Percentiles rank a stretch among this genome's conserved stretches.
Conservation (phyloP, 1,139 yeast species). For the Zhuliangozyma blackwelliae region DNA sequence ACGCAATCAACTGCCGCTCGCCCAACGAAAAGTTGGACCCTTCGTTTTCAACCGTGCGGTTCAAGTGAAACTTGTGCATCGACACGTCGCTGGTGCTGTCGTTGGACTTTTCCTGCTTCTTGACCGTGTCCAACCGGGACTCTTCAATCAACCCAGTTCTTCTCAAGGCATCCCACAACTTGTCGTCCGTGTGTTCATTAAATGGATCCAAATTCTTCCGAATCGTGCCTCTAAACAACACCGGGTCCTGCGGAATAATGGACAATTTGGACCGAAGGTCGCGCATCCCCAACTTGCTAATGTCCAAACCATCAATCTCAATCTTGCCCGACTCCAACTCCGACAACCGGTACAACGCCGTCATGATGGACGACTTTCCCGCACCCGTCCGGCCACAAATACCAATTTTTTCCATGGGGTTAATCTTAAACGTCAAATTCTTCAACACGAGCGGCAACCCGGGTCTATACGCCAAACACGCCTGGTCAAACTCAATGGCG, state of each 20-base stretch:
- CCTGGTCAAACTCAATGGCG: slow-evolving; percentile 53
- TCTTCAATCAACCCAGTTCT: slow-evolving; percentile 28
- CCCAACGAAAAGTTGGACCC: slow-evolving; percentile 40
- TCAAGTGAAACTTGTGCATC: slow-evolving; percentile 27
- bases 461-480: slow-evolving; percentile 65
- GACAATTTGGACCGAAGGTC: slow-evolving; percentile 74
- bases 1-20: slow-evolving; percentile 38
- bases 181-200: slow-evolving; percentile 25
- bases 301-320: slow-evolving; percentile 57
- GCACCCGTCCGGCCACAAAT: slow-evolving; percentile 83
- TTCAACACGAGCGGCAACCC: slow-evolving; percentile 73
- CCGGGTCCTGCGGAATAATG: slow-evolving; percentile 93
- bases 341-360: slow-evolving; percentile 57
- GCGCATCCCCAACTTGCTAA: slow-evolving; percentile 63
- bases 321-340: slow-evolving; percentile 53
- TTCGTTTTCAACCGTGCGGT: slow-evolving; percentile 36
- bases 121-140: slow-evolving; percentile 19
- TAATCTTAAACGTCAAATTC: slow-evolving; percentile 42
- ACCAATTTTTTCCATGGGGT: slow-evolving; percentile 62
- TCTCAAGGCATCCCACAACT: slow-evolving; percentile 32
- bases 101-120: slow-evolving; percentile 10
- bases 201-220: slow-evolving; percentile 76
- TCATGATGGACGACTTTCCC: slow-evolving; percentile 68
- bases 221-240: slow-evolving; percentile 78
- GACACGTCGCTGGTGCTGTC: background rate